These are phyloP conservation scores for Collybia mongolica DNA, from an alignment of 768 basidiomycete species.

Conservation along the genomic window DNA sequence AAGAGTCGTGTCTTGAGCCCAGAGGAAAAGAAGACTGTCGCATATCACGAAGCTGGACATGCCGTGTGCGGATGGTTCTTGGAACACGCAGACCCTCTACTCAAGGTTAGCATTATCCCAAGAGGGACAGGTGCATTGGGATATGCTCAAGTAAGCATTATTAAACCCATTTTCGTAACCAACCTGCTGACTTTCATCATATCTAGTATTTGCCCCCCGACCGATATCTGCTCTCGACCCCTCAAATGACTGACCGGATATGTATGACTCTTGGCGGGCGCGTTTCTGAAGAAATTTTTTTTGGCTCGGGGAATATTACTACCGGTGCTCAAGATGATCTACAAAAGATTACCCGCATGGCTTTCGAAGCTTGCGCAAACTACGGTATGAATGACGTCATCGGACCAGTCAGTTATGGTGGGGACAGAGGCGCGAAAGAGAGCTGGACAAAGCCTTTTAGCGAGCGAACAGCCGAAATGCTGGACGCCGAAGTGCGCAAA, in stretches of 20 bases:
- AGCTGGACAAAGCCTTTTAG: conserved; percentile 97
- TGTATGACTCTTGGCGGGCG: conserved; percentile 99
- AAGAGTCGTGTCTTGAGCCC: conserved; percentile 91
- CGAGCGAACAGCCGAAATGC: conserved; percentile 93
- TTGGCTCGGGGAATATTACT: conserved; percentile 87
- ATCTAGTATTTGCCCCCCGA: conserved; percentile 89
- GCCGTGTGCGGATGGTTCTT: conserved; percentile 99
- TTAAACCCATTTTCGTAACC: not conserved
- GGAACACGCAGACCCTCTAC: conserved; percentile 93
- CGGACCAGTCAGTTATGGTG: conserved; percentile 95
- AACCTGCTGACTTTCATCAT: not conserved
- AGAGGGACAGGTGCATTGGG: conserved; percentile 94
- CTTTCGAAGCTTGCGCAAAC: conserved; percentile 92
- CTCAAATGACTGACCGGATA: conserved; percentile 93
- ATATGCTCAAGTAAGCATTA: conserved; percentile 79
- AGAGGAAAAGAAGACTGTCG: conserved; percentile 98
- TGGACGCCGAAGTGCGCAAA: conserved; percentile 89
- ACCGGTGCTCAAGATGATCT: conserved; percentile 98
- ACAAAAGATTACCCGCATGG: conserved; percentile 97
- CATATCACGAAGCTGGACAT: conserved; percentile 99
- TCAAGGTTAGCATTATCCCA: conserved; percentile 98
- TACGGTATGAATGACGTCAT: conserved; percentile 97
- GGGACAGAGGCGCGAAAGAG: conserved; percentile 80
- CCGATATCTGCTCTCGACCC: conserved; percentile 91
- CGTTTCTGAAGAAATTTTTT: conserved; percentile 98